Conservation (phyloP, 2,329 filamentous ascomycete species). For the Ascocoryne sarcoides region DNA sequence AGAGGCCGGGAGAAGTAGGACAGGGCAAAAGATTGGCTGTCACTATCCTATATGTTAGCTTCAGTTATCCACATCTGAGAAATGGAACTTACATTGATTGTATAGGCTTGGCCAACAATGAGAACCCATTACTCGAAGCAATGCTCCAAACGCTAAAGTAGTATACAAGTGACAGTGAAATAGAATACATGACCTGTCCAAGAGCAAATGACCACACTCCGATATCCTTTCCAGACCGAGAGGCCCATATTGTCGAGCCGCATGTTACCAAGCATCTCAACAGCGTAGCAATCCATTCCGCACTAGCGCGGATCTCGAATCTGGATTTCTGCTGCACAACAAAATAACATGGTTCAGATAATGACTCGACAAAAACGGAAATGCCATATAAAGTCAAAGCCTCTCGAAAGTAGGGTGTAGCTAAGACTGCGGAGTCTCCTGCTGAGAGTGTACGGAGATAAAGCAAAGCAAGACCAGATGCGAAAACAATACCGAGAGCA, state of each 20-base stretch:
- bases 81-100: conserved; percentile 21
- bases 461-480: conserved; percentile 53
- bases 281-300: conserved; percentile 77
- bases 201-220: conserved; percentile 84
- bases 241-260: conserved; percentile 56
- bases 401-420: conserved; percentile 53
- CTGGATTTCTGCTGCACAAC: conserved; percentile 73
- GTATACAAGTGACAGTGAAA: conserved; percentile 63
- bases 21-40: conserved; percentile 15
- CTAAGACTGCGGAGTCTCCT: conserved; percentile 38
- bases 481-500: conserved; percentile 55
- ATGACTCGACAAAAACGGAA: conserved; percentile 61
- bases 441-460: conserved; percentile 51
- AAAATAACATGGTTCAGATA: conserved; percentile 83
- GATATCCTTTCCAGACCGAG: conserved; percentile 41
- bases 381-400: conserved; percentile 47
- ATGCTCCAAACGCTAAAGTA: conserved; percentile 48
- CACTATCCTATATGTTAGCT: no score
- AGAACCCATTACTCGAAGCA: conserved; percentile 54
- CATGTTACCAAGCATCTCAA: conserved; percentile 70
- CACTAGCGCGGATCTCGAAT: conserved; percentile 70
- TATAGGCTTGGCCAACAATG: conserved; percentile 48
- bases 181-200: conserved; percentile 72
- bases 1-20: conserved; percentile 58
- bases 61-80: no score